Evolutionary conservation across 2,329 filamentous ascomycete genomes (phyloP).

Genomic region (Pyrenophora tritici-repentis): DNA sequence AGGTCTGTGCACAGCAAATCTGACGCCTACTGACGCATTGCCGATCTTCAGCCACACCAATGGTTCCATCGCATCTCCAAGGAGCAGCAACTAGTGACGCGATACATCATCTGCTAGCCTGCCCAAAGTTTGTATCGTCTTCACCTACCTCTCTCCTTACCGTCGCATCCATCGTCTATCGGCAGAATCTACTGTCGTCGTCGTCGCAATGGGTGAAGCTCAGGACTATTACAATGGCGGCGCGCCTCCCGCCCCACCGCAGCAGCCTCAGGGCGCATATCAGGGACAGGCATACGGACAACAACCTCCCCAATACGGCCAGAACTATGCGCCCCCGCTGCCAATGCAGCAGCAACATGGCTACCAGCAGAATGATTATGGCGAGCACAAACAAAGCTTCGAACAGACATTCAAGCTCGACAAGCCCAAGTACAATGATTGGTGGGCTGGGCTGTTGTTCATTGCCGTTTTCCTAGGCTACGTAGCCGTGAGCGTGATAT

Average conservation of each 20-base stretch:
- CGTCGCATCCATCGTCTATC: slow-evolving; percentile 1
- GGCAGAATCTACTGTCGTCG: not conserved
- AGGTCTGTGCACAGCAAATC: not conserved
- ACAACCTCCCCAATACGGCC: slow-evolving; percentile 40
- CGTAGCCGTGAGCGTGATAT: slow-evolving; percentile 73
- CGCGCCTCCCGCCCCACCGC: slow-evolving; percentile 14
- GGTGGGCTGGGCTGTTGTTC: slow-evolving; percentile 85
- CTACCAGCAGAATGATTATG: slow-evolving; percentile 35
- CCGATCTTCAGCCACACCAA: slow-evolving; percentile 23
- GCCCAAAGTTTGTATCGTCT: not conserved
- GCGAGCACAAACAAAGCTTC: slow-evolving; percentile 61
- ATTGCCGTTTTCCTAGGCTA: slow-evolving; percentile 74
- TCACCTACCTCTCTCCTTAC: not conserved
- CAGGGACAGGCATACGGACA: slow-evolving; percentile 30
- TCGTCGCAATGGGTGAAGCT: slow-evolving; percentile 43
- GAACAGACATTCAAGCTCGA: slow-evolving; percentile 82
- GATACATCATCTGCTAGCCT: slow-evolving; percentile 17
- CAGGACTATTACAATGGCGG: slow-evolving; percentile 47
- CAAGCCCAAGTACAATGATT: slow-evolving; percentile 85
- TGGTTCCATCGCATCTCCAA: slow-evolving; percentile 6
- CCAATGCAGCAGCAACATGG: slow-evolving; percentile 27
- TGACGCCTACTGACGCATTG: slow-evolving; percentile 3
- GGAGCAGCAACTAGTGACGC: slow-evolving; percentile 14
- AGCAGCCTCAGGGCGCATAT: slow-evolving; percentile 28
- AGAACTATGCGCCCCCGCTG: slow-evolving; percentile 37